Conservation (phyloP, 2,329 filamentous ascomycete genomes). For the Penicillium freii region DNA sequence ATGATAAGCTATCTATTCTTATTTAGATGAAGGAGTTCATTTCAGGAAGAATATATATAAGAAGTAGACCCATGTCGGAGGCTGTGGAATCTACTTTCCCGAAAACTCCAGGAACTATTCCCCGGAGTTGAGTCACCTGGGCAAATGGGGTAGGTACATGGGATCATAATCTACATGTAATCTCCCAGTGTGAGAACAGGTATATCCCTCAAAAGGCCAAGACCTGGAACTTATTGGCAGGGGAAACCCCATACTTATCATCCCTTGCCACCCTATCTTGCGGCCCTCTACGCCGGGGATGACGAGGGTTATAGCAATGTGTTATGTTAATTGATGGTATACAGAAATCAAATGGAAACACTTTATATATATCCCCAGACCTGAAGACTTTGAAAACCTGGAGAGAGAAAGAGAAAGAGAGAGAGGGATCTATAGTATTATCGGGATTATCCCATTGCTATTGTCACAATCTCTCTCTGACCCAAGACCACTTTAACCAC, state of each 20-base stretch:
- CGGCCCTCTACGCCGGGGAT: neutral
- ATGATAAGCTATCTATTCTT: neutral
- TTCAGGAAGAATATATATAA: neutral
- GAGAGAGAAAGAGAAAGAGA: neutral
- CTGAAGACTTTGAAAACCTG: neutral
- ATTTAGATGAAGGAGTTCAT: neutral
- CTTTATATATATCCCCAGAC: neutral
- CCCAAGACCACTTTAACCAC: neutral
- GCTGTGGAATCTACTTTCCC: neutral
- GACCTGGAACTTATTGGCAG: neutral
- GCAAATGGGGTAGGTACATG: neutral
- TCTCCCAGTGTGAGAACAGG: no score
- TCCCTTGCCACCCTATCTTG: neutral
- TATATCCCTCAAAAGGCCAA: neutral
- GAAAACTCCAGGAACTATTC: constrained; percentile 6
- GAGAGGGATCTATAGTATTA: neutral
- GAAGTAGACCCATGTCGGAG: neutral
- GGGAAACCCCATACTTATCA: neutral
- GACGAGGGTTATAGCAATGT: neutral
- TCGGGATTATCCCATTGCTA: constrained; percentile 26
- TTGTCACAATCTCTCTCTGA: constrained; percentile 24
- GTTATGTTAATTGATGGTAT: neutral
- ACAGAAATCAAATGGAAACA: neutral
- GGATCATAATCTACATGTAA: neutral
- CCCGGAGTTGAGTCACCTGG: neutral